Evolutionary conservation across 805 yeast genomes (phyloP).

Genomic region (Monosporozyma aerobia): DNA sequence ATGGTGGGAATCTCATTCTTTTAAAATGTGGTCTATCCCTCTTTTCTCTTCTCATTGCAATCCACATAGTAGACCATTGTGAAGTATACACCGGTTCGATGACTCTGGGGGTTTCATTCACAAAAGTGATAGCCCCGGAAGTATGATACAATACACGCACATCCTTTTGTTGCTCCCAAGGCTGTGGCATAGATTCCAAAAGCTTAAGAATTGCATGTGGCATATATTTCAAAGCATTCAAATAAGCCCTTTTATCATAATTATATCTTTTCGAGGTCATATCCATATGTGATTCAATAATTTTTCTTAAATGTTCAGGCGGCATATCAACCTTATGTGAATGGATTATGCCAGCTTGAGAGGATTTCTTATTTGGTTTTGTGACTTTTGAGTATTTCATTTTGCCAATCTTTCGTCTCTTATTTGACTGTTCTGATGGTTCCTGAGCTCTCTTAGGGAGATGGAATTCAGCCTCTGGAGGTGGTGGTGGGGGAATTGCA

Average conservation of each 20-base stretch:
- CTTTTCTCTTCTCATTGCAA: constrained; percentile 87
- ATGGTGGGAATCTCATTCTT: constrained; percentile 88
- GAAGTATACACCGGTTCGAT: constrained; percentile 86
- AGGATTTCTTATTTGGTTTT: constrained; percentile 13
- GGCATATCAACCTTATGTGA: constrained; percentile 77
- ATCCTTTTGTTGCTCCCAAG: constrained; percentile 86
- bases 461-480: constrained; percentile 3
- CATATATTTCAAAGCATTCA: constrained; percentile 88
- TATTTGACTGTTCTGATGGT: constrained; percentile 21
- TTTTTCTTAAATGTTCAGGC: constrained; percentile 83
- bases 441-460: not conserved
- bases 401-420: constrained; percentile 13
- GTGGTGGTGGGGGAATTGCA: constrained; percentile 9
- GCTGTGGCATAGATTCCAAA: constrained; percentile 94
- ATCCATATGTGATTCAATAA: constrained; percentile 76
- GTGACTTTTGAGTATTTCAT: constrained; percentile 12
- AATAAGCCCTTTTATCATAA: constrained; percentile 74
- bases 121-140: constrained; percentile 92
- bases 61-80: constrained; percentile 94
- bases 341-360: constrained; percentile 36
- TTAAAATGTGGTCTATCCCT: constrained; percentile 83
- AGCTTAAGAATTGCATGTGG: constrained; percentile 91
- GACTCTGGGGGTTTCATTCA: constrained; percentile 84
- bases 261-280: constrained; percentile 70
- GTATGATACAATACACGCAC: constrained; percentile 84